Evolutionary conservation across 1,284 basidiomycete genomes (phyloP).

Genomic region (Mycocalia duriaeana): DNA sequence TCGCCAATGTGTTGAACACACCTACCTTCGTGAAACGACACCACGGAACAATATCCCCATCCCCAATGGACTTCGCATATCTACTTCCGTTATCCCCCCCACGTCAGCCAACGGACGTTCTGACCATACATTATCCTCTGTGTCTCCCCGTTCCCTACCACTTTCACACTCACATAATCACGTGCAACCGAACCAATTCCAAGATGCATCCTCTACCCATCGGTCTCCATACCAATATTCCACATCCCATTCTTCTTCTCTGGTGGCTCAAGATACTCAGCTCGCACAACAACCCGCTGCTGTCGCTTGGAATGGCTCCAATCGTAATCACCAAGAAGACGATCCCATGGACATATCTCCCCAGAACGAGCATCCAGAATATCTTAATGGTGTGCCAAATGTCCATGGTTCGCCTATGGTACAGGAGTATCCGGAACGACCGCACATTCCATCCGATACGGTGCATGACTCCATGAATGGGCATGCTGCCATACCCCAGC

Average conservation of each 20-base stretch:
- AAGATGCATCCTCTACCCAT: constrained; percentile 49
- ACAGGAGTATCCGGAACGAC: constrained; percentile 43
- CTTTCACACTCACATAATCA: constrained; percentile 49
- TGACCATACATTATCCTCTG: constrained; percentile 38
- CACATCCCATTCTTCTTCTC: constrained; percentile 21
- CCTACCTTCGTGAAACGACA: constrained; percentile 76
- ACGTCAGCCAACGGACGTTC: constrained; percentile 29
- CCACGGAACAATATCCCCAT: constrained; percentile 67
- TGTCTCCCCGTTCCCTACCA: constrained; percentile 48
- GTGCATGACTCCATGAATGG: constrained; percentile 23
- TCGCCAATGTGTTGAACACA: constrained; percentile 81
- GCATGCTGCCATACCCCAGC: constrained; percentile 26
- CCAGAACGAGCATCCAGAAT: constrained; percentile 36
- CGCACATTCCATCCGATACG: constrained; percentile 37
- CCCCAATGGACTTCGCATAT: constrained; percentile 43
- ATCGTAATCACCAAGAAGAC: constrained; percentile 32
- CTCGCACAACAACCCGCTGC: constrained; percentile 25
- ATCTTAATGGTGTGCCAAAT: constrained; percentile 42
- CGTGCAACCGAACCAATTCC: constrained; percentile 27
- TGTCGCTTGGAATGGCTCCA: constrained; percentile 16
- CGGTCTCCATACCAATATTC: constrained; percentile 45
- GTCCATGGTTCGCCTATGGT: constrained; percentile 47
- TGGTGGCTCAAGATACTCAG: constrained; percentile 33
- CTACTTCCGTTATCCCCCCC: constrained; percentile 27
- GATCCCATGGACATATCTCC: constrained; percentile 65